These are phyloP conservation scores for Flagelloscypha sp. DNA, from an alignment of 768 basidiomycete genomes.

Conservation along the genomic window DNA sequence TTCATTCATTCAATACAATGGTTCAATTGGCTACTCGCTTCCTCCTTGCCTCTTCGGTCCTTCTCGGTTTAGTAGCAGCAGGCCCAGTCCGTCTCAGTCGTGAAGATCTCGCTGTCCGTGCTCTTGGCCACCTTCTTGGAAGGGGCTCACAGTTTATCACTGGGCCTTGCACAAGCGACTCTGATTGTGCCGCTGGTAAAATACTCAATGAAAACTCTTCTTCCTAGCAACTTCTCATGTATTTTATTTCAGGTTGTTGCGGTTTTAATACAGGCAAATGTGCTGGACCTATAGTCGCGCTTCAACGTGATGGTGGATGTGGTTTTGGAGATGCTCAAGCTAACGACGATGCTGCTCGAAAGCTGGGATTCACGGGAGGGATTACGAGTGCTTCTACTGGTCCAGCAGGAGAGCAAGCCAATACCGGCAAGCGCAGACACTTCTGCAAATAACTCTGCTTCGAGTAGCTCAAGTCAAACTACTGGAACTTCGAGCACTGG, in stretches of 20 bases:
- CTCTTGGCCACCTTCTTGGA: too few species aligned
- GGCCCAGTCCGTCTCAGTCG: too few species aligned
- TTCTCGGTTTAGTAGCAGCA: too few species aligned
- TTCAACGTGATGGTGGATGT: constrained; percentile 14
- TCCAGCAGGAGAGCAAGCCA: too few species aligned
- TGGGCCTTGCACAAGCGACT: constrained; percentile 11
- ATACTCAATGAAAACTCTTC: too few species aligned
- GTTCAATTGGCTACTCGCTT: too few species aligned
- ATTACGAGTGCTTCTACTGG: constrained; percentile 3
- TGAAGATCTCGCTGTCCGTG: too few species aligned
- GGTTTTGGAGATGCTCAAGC: constrained; percentile 12
- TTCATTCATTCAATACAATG: too few species aligned
- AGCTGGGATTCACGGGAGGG: constrained; percentile 4
- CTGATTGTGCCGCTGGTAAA: constrained; percentile 10
- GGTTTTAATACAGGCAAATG: constrained; percentile 14
- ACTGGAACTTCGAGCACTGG: not conserved
- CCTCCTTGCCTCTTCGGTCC: too few species aligned
- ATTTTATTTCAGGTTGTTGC: constrained; percentile 15
- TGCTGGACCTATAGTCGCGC: constrained; percentile 13
- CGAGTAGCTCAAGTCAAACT: constrained; percentile 2
- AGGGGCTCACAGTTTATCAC: constrained; percentile 14
- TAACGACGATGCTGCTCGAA: constrained; percentile 13
- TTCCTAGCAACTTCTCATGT: too few species aligned
- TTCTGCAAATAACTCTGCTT: not conserved
- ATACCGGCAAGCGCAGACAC: not conserved